phyloP scores from a whole-genome alignment of 805 yeast genomes.

The Yarrowia sp. region DNA sequence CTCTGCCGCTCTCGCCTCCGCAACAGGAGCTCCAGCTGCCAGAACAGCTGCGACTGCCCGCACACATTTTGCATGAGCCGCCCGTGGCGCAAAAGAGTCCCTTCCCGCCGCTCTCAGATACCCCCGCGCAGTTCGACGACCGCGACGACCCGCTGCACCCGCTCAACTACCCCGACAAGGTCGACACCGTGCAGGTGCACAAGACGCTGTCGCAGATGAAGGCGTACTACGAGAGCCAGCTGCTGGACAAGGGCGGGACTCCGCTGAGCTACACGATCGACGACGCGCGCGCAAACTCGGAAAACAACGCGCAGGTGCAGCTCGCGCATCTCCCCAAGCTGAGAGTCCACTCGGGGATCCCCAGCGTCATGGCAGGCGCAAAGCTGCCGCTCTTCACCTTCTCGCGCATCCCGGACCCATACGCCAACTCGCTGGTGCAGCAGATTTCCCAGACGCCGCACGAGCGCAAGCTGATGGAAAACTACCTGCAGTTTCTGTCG shows the following conservation, averaged over 20 bases:
- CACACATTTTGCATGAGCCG: background rate
- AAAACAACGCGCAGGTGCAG: background rate
- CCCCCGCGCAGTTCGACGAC: background rate
- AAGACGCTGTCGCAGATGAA: slow-evolving; percentile 16
- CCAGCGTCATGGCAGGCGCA: background rate
- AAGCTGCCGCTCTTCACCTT: background rate
- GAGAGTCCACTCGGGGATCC: background rate
- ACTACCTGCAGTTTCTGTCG: slow-evolving; percentile 22
- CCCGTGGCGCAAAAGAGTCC: background rate
- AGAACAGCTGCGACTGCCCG: background rate
- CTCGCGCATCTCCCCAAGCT: background rate
- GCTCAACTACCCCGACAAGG: slow-evolving; percentile 1
- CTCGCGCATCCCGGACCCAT: background rate
- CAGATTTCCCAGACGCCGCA: background rate
- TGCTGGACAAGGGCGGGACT: slow-evolving; percentile 1
- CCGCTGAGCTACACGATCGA: background rate
- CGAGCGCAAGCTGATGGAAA: background rate
- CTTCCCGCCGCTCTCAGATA: slow-evolving; percentile 12
- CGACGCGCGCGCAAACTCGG: background rate
- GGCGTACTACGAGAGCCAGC: slow-evolving; percentile 9
- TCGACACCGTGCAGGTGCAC: slow-evolving; percentile 13
- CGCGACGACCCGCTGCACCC: slow-evolving; percentile 6
- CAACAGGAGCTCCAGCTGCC: slow-evolving; percentile 15
- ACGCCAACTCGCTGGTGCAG: slow-evolving; percentile 3
- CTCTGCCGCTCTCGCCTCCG: background rate